Evolutionary conservation across 768 basidiomycete genomes (phyloP).

Genomic region (Amanita thiersii): DNA sequence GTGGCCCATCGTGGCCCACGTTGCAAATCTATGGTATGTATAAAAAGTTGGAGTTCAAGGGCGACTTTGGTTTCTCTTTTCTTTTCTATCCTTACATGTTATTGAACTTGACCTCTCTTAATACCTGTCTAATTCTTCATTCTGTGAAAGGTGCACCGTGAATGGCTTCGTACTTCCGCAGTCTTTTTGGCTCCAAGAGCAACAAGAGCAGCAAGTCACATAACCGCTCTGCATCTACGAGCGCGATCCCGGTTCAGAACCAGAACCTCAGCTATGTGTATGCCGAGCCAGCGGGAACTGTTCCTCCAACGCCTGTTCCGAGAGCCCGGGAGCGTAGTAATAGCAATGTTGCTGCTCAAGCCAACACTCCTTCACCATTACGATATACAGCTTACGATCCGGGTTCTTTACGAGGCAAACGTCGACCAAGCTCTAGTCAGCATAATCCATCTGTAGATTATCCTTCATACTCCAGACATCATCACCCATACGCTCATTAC

Average conservation of each 20-base stretch:
- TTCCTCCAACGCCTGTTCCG: slow-evolving; percentile 28
- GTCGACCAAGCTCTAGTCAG: slow-evolving; percentile 9
- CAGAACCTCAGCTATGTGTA: slow-evolving; percentile 32
- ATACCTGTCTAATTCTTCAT: not conserved
- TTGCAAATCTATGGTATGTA: not conserved
- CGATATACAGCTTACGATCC: slow-evolving; percentile 30
- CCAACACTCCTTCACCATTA: slow-evolving; percentile 30
- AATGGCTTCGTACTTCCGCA: slow-evolving; percentile 11
- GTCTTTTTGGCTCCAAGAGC: slow-evolving; percentile 5
- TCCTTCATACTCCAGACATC: slow-evolving; percentile 18
- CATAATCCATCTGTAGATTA: not conserved
- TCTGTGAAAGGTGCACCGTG: not conserved
- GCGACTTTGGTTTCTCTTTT: too few species aligned
- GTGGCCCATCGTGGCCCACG: slow-evolving; percentile 1
- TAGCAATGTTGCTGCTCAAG: slow-evolving; percentile 25
- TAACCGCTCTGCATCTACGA: slow-evolving; percentile 31
- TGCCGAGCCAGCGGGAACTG: slow-evolving; percentile 21
- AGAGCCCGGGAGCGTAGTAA: slow-evolving; percentile 29
- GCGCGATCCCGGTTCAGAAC: slow-evolving; percentile 19
- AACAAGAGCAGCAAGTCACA: slow-evolving; percentile 27
- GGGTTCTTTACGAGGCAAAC: slow-evolving; percentile 9
- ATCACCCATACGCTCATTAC: slow-evolving; percentile 18
- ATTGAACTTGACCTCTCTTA: slow-evolving; percentile 1
- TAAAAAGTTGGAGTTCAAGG: too few species aligned
- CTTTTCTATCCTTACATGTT: not conserved